These are phyloP conservation scores for Piloderma croceum DNA, from an alignment of 768 basidiomycete species.

Conservation along the genomic window DNA sequence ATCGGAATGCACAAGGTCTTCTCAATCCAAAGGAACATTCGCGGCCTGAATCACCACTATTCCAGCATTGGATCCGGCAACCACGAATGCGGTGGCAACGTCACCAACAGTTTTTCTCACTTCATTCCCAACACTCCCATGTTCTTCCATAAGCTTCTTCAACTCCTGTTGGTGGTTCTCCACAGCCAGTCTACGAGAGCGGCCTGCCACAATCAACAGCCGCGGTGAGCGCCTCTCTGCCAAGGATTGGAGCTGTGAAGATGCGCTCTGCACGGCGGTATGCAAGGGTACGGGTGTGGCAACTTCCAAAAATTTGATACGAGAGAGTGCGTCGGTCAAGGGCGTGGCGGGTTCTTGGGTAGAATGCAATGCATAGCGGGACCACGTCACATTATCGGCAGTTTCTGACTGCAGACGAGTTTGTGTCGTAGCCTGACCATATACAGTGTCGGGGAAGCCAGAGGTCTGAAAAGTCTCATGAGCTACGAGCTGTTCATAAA, in stretches of 20 bases:
- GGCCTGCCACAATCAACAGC: constrained; percentile 64
- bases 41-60: constrained; percentile 67
- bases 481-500: constrained; percentile 3
- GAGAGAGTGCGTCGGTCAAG: constrained; percentile 36
- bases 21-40: constrained; percentile 17
- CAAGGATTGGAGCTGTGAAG: neutral
- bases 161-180: constrained; percentile 73
- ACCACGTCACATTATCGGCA: constrained; percentile 78
- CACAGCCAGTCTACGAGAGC: constrained; percentile 67
- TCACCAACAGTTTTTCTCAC: constrained; percentile 84
- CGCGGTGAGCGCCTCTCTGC: constrained; percentile 27
- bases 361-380: constrained; percentile 37
- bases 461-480: too few species aligned
- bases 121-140: constrained; percentile 51
- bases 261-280: constrained; percentile 42
- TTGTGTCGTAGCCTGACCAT: constrained; percentile 58
- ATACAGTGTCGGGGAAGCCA: constrained; percentile 63
- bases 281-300: constrained; percentile 57
- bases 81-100: constrained; percentile 70
- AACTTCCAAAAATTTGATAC: constrained; percentile 58
- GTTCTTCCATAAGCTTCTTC: constrained; percentile 52
- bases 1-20: too few species aligned
- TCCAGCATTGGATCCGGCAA: constrained; percentile 51
- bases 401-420: constrained; percentile 72
- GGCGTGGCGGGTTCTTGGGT: constrained; percentile 4